Evolutionary conservation across 768 basidiomycete species (phyloP), one percentile per base, ranked within the genome.

Genomic region (Leccinum rimulosum): DNA sequence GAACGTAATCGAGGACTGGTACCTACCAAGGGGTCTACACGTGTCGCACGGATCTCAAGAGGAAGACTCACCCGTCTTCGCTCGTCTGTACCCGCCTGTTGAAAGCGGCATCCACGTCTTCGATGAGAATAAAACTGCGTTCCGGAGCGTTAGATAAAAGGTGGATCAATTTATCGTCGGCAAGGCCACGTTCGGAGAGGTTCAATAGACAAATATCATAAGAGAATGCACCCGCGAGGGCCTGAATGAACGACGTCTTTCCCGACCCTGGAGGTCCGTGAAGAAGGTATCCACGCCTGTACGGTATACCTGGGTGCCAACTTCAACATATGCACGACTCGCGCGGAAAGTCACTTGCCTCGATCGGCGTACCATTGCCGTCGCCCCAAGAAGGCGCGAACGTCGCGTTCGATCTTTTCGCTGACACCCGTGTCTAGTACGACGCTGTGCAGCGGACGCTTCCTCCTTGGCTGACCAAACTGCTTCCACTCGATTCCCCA

Each of bases 171-270:
- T 96, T 98, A 78, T 99, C 97, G 71, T 99, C 97, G 40, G 93
- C 90, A 30, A 98, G 81, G 2, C 97, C 97, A 57, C 97, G 85
- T 75, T 98, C 95, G 25, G 95, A 95, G 43, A 99, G 84, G 73
- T 98, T 98, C 36, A 99, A 79, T 35, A 99, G 76, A 70, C 95
- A 98, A 55, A 99, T 97, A 73, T 98, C 95, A 77, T 98, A 98
- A 33, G 87, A 87, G 33, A 98, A 76, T 11, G 87, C 84, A 7
- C 95, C 97, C 10, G 97, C 97, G 31, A 98, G 81, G 12, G 97
- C 95, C 75, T 98, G 96, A 65, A 98, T 98, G 77, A 93, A 99
- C 6, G 97, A 99, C 1, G 96, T 95, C 71, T 99, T 99, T 52
- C 97, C 97, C 1, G 95, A 97, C 15, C 97, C 97, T 7, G 97